These are phyloP conservation scores for Gamsiella multidivaricata DNA, from an alignment of 192 early-diverging fungal species.

Conservation along the genomic window DNA sequence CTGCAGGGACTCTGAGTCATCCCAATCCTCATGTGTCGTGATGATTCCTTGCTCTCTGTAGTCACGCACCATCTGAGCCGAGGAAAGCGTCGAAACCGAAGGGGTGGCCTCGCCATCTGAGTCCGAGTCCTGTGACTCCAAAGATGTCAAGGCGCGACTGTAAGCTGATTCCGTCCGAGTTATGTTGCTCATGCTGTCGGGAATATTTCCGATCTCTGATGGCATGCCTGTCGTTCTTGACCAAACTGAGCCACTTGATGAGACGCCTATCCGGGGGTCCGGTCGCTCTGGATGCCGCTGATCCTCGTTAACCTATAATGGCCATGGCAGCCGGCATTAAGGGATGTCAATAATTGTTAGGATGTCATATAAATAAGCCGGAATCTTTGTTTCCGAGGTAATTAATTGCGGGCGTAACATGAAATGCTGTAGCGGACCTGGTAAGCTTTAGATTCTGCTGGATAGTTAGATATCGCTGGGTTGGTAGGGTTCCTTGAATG, in stretches of 20 bases:
- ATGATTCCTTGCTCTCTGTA: conserved; percentile 25
- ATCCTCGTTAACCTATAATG: background rate
- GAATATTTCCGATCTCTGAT: conserved; percentile 19
- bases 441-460: too few species aligned
- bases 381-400: too few species aligned
- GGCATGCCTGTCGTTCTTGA: conserved; percentile 12
- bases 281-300: background rate
- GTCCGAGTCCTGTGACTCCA: conserved; percentile 27
- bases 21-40: conserved; percentile 28
- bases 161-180: background rate
- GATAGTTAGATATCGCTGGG: too few species aligned
- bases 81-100: conserved; percentile 22
- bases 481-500: background rate
- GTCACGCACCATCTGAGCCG: conserved; percentile 9
- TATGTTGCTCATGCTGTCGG: conserved; percentile 9
- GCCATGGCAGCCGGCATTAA: too few species aligned
- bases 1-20: background rate
- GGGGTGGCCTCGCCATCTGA: conserved; percentile 3
- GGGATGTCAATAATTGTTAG: too few species aligned
- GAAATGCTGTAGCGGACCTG: too few species aligned
- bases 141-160: conserved; percentile 8
- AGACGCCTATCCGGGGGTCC: background rate
- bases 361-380: too few species aligned
- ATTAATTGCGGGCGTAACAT: too few species aligned
- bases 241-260: conserved; percentile 16